Conservation (phyloP, 1,284 basidiomycete genomes). For the Paramarasmius palmivorus region DNA sequence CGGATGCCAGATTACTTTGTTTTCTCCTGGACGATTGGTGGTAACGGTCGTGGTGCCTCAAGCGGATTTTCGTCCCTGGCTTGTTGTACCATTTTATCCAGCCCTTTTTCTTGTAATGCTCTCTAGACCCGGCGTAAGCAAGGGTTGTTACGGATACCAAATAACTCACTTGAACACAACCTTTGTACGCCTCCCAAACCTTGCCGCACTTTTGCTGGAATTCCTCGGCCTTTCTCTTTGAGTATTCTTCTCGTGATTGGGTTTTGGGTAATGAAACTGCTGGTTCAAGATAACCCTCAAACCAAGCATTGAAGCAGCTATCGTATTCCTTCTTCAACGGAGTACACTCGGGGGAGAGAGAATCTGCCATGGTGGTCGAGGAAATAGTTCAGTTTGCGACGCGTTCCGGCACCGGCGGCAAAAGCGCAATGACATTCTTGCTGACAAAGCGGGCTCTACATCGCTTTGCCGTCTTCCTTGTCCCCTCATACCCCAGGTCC, state of each 20-base stretch:
- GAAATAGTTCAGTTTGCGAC: no score
- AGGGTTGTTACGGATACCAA: background rate
- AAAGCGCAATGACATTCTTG: no score
- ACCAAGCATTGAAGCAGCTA: constrained; percentile 95
- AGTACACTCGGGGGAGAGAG: constrained; percentile 82
- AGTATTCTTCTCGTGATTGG: constrained; percentile 46
- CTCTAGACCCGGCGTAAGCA: constrained; percentile 45
- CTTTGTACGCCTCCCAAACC: constrained; percentile 78
- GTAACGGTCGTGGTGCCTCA: constrained; percentile 44
- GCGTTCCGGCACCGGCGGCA: no score
- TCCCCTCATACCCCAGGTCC: no score
- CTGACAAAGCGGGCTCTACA: background rate
- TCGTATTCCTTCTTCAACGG: constrained; percentile 90
- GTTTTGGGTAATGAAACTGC: constrained; percentile 47
- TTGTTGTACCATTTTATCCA: constrained; percentile 76
- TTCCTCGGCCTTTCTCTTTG: constrained; percentile 67
- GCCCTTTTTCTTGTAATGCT: constrained; percentile 79
- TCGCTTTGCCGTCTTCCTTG: background rate
- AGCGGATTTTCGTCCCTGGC: constrained; percentile 84
- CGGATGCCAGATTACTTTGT: no score
- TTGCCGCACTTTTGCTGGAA: constrained; percentile 83
- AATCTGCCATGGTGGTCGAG: constrained; percentile 57
- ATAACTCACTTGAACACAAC: constrained; percentile 65
- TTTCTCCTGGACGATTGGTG: constrained; percentile 12
- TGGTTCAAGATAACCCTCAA: constrained; percentile 91